Base-by-base conservation (phyloP, 495 filamentous ascomycete genomes). In the Oidiodendron maius region DNA sequence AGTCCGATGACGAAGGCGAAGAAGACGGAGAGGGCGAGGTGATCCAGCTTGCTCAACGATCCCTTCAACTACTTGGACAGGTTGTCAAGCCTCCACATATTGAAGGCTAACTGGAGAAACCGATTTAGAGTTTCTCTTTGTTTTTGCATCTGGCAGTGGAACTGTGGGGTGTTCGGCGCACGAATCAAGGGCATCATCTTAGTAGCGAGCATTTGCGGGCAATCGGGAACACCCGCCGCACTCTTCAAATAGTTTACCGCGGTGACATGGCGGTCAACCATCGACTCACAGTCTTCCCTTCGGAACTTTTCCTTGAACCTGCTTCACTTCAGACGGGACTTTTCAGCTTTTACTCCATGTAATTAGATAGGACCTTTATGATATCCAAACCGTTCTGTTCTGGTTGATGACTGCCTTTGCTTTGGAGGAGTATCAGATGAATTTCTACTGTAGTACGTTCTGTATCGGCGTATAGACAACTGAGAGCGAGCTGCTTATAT, bases 21-120 rank as follows among this genome's bases (percentile, higher is more conserved):
- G 80, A 81, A 40, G 86, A 84, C 51, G 82, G 88, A 43, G 90
- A 96, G 55, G 87, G 86, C 15, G 93, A 98, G 64, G 91, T 97
- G 24, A 86, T 97, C 52, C 87, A 82, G 48, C 77, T 98, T 56
- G 93, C 93, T 21, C 84, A 89, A 44, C 81, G 91, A 42, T 96
- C 87, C 65, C 70, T 94, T 30, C 91, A 95, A 65, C 74, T 95
- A 21, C 72, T 96, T n/a, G 83, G 83, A 16, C 80, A 82, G 58
- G 62, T 55, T 52, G 62, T 66, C 12, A 78, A 78, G 62, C 67
- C 62, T 15, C 40, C 55, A 3, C 76, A 80, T 50, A 80, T 80
- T 55, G 76, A 80, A 56, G 75, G 75, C 44, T 78, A 50, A 69
- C 35, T 3, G 37, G 6, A 16, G 22, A 10, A 21, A 8, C 11